Evolutionary conservation across 306 rosid species (phyloP).

Genomic region (Gynostemma pentaphyllum): DNA sequence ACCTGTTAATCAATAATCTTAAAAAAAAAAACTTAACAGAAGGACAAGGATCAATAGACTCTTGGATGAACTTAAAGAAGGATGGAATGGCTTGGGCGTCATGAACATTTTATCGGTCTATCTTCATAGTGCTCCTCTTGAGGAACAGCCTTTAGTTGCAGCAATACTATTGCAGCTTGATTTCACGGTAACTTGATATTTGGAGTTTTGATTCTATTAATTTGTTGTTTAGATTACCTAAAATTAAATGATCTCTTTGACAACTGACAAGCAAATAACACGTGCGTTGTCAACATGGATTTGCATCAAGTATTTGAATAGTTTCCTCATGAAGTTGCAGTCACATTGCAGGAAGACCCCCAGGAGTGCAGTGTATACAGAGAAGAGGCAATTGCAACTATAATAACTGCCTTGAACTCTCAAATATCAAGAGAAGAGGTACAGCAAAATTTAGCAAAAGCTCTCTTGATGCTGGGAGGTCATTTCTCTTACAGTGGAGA

Average conservation of each 20-base stretch:
- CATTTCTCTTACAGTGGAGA: conserved; percentile 47
- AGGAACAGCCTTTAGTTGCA: conserved; percentile 56
- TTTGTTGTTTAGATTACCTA: background rate
- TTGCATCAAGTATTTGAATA: conserved; percentile 15
- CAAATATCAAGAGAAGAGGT: conserved; percentile 21
- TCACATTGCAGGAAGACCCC: conserved; percentile 70
- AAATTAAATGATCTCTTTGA: background rate
- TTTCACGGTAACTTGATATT: conserved; percentile 50
- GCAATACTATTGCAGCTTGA: conserved; percentile 58
- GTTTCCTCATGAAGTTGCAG: conserved; percentile 61
- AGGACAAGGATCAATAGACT: conserved; percentile 38
- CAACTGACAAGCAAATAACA: background rate
- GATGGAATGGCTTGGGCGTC: conserved; percentile 50
- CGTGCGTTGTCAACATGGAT: background rate
- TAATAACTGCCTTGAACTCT: conserved; percentile 43
- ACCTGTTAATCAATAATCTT: conserved; percentile 6
- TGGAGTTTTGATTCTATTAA: background rate
- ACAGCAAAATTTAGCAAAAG: conserved; percentile 53
- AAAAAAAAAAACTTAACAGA: conserved; percentile 26
- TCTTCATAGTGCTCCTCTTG: conserved; percentile 42
- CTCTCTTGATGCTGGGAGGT: conserved; percentile 62
- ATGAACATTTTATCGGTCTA: conserved; percentile 53
- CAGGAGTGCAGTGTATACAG: conserved; percentile 49
- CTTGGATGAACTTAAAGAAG: conserved; percentile 51
- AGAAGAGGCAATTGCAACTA: conserved; percentile 64